These are phyloP conservation scores for Mycena floridula DNA, from an alignment of 768 basidiomycete species.

Conservation along the genomic window DNA sequence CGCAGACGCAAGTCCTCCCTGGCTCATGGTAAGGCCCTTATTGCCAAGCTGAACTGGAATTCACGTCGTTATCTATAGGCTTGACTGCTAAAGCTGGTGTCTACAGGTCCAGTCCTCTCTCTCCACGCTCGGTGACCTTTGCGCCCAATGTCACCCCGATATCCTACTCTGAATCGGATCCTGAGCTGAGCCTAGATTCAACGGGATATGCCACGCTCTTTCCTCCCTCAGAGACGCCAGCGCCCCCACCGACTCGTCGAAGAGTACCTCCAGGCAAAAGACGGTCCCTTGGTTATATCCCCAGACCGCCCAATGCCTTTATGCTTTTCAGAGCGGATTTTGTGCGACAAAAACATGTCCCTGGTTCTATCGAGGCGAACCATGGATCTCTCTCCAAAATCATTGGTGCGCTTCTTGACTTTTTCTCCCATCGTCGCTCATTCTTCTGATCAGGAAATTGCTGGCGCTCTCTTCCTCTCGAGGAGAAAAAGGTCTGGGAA, in stretches of 20 bases:
- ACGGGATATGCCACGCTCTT: conserved; percentile 38
- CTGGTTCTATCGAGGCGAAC: conserved; percentile 71
- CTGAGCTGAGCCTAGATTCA: neutral
- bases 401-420: conserved; percentile 40
- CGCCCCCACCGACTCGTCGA: conserved; percentile 33
- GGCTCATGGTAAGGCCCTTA: neutral
- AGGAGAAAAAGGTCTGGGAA: conserved; percentile 73
- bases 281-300: conserved; percentile 58
- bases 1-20: neutral
- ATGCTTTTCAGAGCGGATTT: conserved; percentile 84
- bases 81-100: conserved; percentile 42
- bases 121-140: conserved; percentile 51
- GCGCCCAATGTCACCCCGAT: conserved; percentile 57
- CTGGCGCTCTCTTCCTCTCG: conserved; percentile 65
- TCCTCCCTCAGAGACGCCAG: conserved; percentile 39
- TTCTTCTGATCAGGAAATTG: conserved; percentile 57
- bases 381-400: conserved; percentile 72
- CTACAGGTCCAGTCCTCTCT: conserved; percentile 39
- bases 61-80: neutral
- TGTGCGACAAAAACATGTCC: conserved; percentile 74
- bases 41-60: neutral
- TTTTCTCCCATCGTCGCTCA: conserved; percentile 11
- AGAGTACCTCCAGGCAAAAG: conserved; percentile 58
- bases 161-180: conserved; percentile 30
- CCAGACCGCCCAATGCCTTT: conserved; percentile 80